Evolutionary conservation across 208 protist species (phyloP).

Genomic region (Wallacemonas collosoma): DNA sequence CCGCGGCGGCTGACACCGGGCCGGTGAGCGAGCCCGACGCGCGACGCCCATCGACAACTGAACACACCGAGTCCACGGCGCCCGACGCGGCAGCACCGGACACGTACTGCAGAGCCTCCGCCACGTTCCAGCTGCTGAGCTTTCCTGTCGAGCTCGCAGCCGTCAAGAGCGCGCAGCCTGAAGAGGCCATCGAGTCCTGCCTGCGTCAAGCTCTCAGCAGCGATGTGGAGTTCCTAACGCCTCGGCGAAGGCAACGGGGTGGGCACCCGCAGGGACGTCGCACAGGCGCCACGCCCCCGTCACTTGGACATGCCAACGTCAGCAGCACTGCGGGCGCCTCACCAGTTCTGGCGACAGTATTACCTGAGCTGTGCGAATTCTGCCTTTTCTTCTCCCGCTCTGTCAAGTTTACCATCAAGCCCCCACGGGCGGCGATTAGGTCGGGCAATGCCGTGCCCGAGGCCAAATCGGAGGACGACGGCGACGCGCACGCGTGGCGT

Average conservation of each 20-base stretch:
- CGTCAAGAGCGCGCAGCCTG: constrained; percentile 38
- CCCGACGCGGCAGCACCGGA: neutral
- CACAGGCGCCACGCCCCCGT: neutral
- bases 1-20: neutral
- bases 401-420: constrained; percentile 85
- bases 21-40: neutral
- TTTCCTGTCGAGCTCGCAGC: constrained; percentile 85
- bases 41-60: no score
- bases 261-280: constrained; percentile 10
- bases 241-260: constrained; percentile 18
- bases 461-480: no score
- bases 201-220: constrained; percentile 76
- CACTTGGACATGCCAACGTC: neutral
- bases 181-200: constrained; percentile 57
- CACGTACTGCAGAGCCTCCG: constrained; percentile 66
- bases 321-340: constrained; percentile 11
- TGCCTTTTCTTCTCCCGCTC: constrained; percentile 75
- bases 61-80: no score
- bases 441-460: no score
- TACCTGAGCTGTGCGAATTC: constrained; percentile 73
- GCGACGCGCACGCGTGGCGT: constrained; percentile 39
- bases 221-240: constrained; percentile 74
- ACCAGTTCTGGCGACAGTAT: constrained; percentile 21
- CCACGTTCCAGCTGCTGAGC: constrained; percentile 77
- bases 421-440: constrained; percentile 25